Evolutionary conservation across 768 basidiomycete species (phyloP).

Genomic region (Collybia sordida): DNA sequence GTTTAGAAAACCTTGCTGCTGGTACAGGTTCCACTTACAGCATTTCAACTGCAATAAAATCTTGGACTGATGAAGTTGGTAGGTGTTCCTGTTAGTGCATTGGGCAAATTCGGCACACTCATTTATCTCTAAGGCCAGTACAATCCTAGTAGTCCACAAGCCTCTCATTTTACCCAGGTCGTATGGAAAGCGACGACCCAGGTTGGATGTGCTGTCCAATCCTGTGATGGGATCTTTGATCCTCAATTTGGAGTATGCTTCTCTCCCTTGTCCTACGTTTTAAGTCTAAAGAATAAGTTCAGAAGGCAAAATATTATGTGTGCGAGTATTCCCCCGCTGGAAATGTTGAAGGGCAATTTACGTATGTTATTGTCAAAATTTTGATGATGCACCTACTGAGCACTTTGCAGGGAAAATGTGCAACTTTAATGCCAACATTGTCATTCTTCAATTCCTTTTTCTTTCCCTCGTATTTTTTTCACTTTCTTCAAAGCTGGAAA

Average conservation of each 20-base stretch:
- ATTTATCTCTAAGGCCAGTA: conserved; percentile 44
- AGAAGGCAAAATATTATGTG: conserved; percentile 61
- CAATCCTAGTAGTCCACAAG: conserved; percentile 50
- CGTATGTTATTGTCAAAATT: conserved; percentile 38
- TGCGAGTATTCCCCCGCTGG: conserved; percentile 70
- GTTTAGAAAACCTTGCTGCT: conserved; percentile 72
- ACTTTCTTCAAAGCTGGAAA: too few species aligned
- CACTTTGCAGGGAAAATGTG: conserved; percentile 39
- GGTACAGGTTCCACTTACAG: conserved; percentile 57
- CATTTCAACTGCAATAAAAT: conserved; percentile 49
- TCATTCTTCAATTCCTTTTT: conserved; percentile 3
- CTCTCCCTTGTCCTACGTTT: not conserved
- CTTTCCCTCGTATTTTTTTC: conserved; percentile 3
- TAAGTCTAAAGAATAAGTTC: conserved; percentile 7
- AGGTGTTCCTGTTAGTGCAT: conserved; percentile 24
- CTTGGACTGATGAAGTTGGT: conserved; percentile 72
- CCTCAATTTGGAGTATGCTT: conserved; percentile 51
- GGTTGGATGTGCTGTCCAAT: conserved; percentile 60
- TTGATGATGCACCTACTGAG: not conserved
- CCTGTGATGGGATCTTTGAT: conserved; percentile 59
- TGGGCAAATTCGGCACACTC: not conserved
- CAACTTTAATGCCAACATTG: conserved; percentile 30
- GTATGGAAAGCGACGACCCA: conserved; percentile 71
- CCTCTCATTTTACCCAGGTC: conserved; percentile 75
- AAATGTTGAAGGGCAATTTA: conserved; percentile 62